Conservation (phyloP, 2,329 filamentous ascomycete genomes). For the Davidsoniella australis region DNA sequence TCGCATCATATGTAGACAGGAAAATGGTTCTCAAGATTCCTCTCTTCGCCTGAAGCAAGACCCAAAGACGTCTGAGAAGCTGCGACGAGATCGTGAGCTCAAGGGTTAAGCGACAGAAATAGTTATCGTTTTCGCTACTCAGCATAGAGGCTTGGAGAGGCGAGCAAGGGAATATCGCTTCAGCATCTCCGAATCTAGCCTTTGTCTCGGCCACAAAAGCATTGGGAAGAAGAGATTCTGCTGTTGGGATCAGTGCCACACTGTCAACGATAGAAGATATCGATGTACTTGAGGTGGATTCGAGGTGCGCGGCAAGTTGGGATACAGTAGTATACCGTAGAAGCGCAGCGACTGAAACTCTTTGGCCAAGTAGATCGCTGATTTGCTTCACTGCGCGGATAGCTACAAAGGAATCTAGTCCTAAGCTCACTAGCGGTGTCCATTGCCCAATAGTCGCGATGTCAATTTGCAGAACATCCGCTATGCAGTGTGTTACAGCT, state of each 20-base stretch:
- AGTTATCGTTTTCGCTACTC: constrained; percentile 30
- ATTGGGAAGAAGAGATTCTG: constrained; percentile 15
- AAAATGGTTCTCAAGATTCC: constrained; percentile 68
- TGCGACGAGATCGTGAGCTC: constrained; percentile 32
- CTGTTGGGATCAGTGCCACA: background rate
- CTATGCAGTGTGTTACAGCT: constrained; percentile 36
- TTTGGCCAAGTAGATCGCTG: constrained; percentile 24
- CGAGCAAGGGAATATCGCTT: constrained; percentile 59
- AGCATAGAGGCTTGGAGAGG: constrained; percentile 42
- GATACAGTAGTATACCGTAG: constrained; percentile 52
- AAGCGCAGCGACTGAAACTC: constrained; percentile 49
- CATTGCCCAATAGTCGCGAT: constrained; percentile 35
- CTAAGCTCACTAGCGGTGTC: constrained; percentile 61
- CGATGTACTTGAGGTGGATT: background rate
- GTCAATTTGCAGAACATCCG: constrained; percentile 30
- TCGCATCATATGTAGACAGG: constrained; percentile 39
- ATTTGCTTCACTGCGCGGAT: constrained; percentile 51
- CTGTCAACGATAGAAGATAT: background rate
- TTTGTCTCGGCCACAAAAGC: constrained; percentile 19
- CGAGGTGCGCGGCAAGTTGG: constrained; percentile 30
- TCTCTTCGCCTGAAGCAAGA: constrained; percentile 44
- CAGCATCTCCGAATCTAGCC: constrained; percentile 19
- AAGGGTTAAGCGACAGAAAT: constrained; percentile 58
- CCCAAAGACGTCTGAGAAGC: background rate
- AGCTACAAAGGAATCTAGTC: constrained; percentile 68